Conservation (phyloP, 2,329 filamentous ascomycete species). For the Fusarium caatingaense region DNA sequence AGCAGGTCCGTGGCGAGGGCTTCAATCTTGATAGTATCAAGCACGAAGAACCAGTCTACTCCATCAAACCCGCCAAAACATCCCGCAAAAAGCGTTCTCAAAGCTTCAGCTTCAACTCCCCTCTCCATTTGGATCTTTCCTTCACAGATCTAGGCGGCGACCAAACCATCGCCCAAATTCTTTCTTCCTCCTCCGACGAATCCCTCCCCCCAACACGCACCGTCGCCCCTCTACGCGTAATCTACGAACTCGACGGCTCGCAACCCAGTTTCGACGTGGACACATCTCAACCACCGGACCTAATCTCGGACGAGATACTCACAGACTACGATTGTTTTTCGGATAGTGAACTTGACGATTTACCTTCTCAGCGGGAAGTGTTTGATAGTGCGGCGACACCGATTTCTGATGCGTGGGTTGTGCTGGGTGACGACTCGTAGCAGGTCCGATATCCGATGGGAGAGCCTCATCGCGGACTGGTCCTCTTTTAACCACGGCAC, state of each 20-base stretch:
- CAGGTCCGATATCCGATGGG: conserved; percentile 54
- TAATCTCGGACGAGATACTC: conserved; percentile 48
- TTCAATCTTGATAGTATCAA: conserved; percentile 56
- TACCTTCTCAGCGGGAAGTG: conserved; percentile 49
- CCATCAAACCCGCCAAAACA: conserved; percentile 52
- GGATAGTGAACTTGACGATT: conserved; percentile 51
- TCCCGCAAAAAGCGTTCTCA: conserved; percentile 45
- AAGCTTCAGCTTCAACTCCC: conserved; percentile 41
- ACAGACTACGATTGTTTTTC: conserved; percentile 54
- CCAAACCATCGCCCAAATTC: conserved; percentile 52
- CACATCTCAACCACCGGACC: conserved; percentile 52
- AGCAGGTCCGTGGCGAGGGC: conserved; percentile 48
- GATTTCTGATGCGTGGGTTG: conserved; percentile 54
- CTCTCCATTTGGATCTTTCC: conserved; percentile 55
- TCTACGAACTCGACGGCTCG: conserved; percentile 54
- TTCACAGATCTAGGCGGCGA: conserved; percentile 58
- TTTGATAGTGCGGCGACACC: conserved; percentile 45
- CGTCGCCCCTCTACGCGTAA: conserved; percentile 52
- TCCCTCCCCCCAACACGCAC: conserved; percentile 25
- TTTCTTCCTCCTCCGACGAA: conserved; percentile 37
- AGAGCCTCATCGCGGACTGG: conserved; percentile 54
- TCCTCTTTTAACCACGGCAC: conserved; percentile 49
- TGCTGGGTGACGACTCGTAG: conserved; percentile 61
- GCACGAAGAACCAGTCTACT: conserved; percentile 54
- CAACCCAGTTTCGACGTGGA: conserved; percentile 51